A percentile compares a stretch with the other conserved stretches of the same genome.
Conservation (phyloP, 1,284 basidiomycete species). For the Puccinia brachypodii region DNA sequence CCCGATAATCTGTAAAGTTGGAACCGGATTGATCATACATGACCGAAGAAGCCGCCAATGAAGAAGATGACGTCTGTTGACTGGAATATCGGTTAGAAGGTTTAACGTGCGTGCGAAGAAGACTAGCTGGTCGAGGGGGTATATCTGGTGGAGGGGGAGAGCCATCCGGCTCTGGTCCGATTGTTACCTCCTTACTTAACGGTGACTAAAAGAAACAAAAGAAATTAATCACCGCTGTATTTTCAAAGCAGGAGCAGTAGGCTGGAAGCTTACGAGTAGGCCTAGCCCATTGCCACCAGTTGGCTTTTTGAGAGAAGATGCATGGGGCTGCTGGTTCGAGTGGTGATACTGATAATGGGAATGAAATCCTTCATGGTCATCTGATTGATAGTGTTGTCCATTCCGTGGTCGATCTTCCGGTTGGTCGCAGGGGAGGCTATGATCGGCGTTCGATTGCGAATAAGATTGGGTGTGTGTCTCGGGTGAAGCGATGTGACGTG, state of each 20-base stretch:
- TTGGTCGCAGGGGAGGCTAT: background rate
- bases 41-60: too few relatives aligned
- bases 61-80: too few relatives aligned
- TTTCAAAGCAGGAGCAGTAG: too few relatives aligned
- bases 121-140: conserved; percentile 3
- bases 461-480: background rate
- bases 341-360: background rate
- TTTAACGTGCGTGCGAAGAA: background rate
- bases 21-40: too few relatives aligned
- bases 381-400: background rate
- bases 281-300: background rate
- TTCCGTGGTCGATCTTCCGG: background rate
- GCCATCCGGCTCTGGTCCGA: background rate
- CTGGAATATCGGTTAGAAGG: background rate
- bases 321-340: background rate
- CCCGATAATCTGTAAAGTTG: too few relatives aligned
- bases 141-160: background rate
- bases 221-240: background rate
- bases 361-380: background rate
- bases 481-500: background rate
- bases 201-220: background rate
- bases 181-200: background rate
- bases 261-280: background rate
- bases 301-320: background rate
- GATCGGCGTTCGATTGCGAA: background rate